Evolutionary conservation across 2,329 filamentous ascomycete genomes (phyloP).

Genomic region (Neophaeococcomyces mojaviensis): DNA sequence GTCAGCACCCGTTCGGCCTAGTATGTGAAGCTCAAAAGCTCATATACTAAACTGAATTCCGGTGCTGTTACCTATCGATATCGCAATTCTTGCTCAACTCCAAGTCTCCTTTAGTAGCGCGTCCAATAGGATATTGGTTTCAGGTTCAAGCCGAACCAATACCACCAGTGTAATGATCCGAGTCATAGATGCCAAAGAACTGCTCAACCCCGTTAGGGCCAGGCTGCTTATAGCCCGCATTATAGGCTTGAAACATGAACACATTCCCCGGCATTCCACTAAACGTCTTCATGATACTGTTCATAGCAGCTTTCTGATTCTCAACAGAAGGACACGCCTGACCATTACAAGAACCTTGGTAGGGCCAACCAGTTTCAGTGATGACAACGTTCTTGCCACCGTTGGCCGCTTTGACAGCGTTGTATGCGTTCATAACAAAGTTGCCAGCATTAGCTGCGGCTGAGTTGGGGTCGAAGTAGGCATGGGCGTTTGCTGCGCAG

Average conservation of each 20-base stretch:
- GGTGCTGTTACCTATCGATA: not conserved
- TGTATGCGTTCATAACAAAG: conserved; percentile 56
- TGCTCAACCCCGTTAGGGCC: conserved; percentile 64
- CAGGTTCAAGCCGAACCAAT: not conserved
- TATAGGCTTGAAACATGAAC: conserved; percentile 71
- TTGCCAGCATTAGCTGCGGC: conserved; percentile 54
- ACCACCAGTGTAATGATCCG: not conserved
- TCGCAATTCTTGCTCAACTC: not conserved
- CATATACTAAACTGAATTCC: not conserved
- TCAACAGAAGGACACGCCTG: conserved; percentile 59
- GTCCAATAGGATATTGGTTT: too few relatives aligned
- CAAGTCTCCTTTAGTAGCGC: not conserved
- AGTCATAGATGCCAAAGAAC: conserved; percentile 56
- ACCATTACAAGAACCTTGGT: conserved; percentile 57
- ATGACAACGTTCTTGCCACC: conserved; percentile 59
- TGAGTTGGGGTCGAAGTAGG: conserved; percentile 68
- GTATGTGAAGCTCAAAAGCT: too few relatives aligned
- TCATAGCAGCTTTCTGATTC: conserved; percentile 60
- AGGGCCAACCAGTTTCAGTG: conserved; percentile 81
- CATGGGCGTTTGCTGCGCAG: conserved; percentile 73
- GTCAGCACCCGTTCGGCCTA: too few relatives aligned
- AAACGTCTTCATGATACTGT: conserved; percentile 57
- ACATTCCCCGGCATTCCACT: conserved; percentile 43
- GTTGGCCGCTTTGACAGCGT: conserved; percentile 37
- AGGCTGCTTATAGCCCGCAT: conserved; percentile 71